Percentiles rank a stretch among this genome's conserved stretches.
These are phyloP conservation scores for Talaromyces sp. DNA, from an alignment of 2,329 filamentous ascomycete species.

Conservation along the genomic window DNA sequence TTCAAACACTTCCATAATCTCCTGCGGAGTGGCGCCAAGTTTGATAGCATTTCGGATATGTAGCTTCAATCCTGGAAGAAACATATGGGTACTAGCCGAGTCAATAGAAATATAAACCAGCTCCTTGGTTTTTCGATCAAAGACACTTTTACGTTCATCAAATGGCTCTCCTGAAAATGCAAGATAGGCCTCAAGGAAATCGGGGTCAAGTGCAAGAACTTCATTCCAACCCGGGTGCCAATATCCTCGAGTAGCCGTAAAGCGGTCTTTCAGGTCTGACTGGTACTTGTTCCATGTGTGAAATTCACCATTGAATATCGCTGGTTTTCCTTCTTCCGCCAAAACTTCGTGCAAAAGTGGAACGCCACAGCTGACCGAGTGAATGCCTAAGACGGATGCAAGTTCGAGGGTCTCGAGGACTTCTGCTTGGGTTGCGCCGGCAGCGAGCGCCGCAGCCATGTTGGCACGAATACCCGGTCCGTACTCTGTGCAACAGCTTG, in stretches of 20 bases:
- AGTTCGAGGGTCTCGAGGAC: not conserved
- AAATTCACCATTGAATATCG: not conserved
- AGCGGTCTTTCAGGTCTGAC: not conserved
- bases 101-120: not conserved
- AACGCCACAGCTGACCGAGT: not conserved
- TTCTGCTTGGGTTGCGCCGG: not conserved
- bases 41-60: not conserved
- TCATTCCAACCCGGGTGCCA: not conserved
- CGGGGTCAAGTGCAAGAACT: not conserved
- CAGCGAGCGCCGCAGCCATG: not conserved
- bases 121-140: not conserved
- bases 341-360: not conserved
- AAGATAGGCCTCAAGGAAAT: not conserved
- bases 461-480: not conserved
- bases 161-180: not conserved
- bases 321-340: not conserved
- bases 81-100: not conserved
- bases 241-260: not conserved
- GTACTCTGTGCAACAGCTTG: not conserved
- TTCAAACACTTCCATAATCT: not conserved
- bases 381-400: not conserved
- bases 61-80: not conserved
- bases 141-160: not conserved
- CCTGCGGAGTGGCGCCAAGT: not conserved
- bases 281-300: not conserved